Conservation (phyloP, 257 asterid genomes). For the Solanum bukasovii region DNA sequence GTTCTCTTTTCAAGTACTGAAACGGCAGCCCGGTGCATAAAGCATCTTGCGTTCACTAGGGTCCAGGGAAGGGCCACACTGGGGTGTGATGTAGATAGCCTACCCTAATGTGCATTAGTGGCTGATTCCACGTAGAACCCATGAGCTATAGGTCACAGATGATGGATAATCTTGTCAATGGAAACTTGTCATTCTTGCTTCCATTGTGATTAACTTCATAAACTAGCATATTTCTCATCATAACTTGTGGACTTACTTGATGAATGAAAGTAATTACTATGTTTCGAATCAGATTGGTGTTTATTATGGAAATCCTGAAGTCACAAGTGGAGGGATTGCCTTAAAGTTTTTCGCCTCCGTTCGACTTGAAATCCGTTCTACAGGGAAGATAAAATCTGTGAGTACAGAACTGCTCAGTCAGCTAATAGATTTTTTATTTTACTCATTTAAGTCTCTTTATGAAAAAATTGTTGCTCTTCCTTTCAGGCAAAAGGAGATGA, state of each 20-base stretch:
- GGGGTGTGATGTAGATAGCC: not conserved
- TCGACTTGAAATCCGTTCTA: constrained; percentile 95
- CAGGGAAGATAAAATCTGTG: constrained; percentile 96
- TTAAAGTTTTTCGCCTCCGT: constrained; percentile 95
- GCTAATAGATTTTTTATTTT: not conserved
- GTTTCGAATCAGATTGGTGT: constrained; percentile 75
- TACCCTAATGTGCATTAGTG: not conserved
- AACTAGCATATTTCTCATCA: not conserved
- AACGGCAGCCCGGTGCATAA: not conserved
- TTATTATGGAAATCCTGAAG: constrained; percentile 96
- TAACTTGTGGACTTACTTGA: not conserved
- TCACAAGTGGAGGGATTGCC: constrained; percentile 98
- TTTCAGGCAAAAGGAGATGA: constrained; percentile 87
- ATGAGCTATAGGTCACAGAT: not conserved
- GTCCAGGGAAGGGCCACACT: not conserved
- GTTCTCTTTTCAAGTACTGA: not conserved
- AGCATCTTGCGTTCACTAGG: not conserved
- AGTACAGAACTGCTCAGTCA: constrained; percentile 20
- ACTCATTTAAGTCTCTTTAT: not conserved
- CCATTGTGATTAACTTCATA: not conserved
- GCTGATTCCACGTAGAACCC: not conserved
- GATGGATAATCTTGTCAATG: not conserved
- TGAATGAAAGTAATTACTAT: not conserved
- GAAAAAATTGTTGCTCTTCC: constrained; percentile 1
- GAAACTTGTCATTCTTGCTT: not conserved